Evolutionary conservation across 2,329 filamentous ascomycete species (phyloP).

Genomic region (Aspergillus sergii): DNA sequence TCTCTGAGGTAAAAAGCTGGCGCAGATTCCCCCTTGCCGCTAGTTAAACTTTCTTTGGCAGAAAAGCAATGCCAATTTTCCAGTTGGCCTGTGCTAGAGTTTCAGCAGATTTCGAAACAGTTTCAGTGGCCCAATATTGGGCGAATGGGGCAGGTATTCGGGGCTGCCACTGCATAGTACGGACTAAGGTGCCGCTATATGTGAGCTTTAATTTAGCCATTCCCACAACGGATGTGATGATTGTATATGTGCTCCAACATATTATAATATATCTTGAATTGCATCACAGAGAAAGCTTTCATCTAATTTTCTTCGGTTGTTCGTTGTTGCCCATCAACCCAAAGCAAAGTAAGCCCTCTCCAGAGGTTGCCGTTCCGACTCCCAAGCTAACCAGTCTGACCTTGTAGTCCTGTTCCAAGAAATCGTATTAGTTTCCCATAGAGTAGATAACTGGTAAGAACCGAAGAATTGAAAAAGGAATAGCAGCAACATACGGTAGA

Average conservation of each 20-base stretch:
- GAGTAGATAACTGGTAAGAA: background rate
- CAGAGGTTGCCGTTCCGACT: conserved; percentile 69
- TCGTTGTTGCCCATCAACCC: conserved; percentile 26
- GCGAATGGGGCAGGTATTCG: background rate
- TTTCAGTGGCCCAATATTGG: background rate
- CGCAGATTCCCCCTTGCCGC: background rate
- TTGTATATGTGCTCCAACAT: background rate
- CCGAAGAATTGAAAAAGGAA: background rate
- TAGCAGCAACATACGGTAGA: conserved; percentile 68
- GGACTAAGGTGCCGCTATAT: background rate
- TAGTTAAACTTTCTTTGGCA: background rate
- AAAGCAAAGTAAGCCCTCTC: conserved; percentile 68
- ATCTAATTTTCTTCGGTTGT: conserved; percentile 6
- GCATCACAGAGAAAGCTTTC: background rate
- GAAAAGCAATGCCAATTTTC: background rate
- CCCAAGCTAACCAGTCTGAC: conserved; percentile 98
- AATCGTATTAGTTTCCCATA: conserved; percentile 7
- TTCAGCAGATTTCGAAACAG: background rate
- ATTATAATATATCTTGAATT: background rate
- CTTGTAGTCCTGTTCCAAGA: conserved; percentile 71
- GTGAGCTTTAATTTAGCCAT: background rate
- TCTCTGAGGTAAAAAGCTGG: background rate
- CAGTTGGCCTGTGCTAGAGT: background rate
- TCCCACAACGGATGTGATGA: background rate
- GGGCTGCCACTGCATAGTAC: background rate